A percentile compares a stretch with the other conserved stretches of the same genome.
phyloP scores from a whole-genome alignment of 768 basidiomycete genomes.

The Candolleomyces aberdarensis region DNA sequence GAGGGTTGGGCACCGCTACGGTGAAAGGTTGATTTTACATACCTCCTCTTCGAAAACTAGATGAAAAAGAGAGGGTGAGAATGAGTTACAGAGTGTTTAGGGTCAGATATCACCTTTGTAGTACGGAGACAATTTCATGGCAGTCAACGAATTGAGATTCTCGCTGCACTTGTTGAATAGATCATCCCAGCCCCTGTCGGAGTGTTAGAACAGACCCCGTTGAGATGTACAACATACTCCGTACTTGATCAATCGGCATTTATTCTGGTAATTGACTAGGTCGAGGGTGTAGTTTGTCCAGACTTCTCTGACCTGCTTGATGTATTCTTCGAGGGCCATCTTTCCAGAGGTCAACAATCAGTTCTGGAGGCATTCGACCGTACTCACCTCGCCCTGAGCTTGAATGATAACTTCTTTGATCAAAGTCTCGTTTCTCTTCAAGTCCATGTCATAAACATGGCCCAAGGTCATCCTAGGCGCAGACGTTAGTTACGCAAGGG shows the following conservation, averaged over 20 bases:
- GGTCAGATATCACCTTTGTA: constrained; percentile 69
- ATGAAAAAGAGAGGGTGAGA: neutral
- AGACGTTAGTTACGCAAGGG: constrained; percentile 7
- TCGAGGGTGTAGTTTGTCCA: constrained; percentile 97
- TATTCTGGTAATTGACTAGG: constrained; percentile 97
- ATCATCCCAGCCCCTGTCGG: constrained; percentile 88
- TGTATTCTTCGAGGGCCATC: constrained; percentile 95
- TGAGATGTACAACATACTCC: constrained; percentile 8
- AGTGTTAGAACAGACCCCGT: constrained; percentile 3
- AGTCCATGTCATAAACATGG: constrained; percentile 93
- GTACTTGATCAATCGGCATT: constrained; percentile 90
- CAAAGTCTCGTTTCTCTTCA: constrained; percentile 85
- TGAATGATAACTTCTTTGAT: constrained; percentile 97
- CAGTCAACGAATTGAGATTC: constrained; percentile 91
- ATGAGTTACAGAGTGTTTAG: neutral
- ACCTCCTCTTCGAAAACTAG: constrained; percentile 89
- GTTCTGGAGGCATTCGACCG: constrained; percentile 6
- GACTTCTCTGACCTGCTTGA: constrained; percentile 93
- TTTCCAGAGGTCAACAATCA: constrained; percentile 34
- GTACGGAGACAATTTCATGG: constrained; percentile 98
- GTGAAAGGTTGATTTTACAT: neutral
- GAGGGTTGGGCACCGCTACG: constrained; percentile 8
- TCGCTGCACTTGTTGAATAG: constrained; percentile 96
- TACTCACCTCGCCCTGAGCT: constrained; percentile 89
- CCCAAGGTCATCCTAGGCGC: constrained; percentile 83